Percentiles rank a stretch among this genome's conserved stretches.
Conservation (phyloP, 2,329 filamentous ascomycete species). For the Fusarium ambrosium region DNA sequence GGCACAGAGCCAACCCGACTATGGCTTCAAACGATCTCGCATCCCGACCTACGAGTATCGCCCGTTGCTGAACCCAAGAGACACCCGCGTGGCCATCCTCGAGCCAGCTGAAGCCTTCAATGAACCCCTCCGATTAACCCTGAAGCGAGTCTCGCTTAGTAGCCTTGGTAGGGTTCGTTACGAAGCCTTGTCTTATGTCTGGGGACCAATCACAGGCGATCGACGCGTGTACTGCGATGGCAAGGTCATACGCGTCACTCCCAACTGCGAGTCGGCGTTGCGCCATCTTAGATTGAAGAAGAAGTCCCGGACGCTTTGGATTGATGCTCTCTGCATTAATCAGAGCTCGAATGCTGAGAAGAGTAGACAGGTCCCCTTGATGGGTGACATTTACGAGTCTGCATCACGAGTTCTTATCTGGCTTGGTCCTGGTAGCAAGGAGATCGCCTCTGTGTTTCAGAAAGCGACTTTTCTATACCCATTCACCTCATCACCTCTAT, state of each 20-base stretch:
- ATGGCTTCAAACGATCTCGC: slow-evolving; percentile 22
- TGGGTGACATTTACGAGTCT: slow-evolving; percentile 42
- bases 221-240: slow-evolving; percentile 29
- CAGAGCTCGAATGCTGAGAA: slow-evolving; percentile 35
- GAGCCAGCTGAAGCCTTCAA: slow-evolving; percentile 23
- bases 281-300: slow-evolving; percentile 23
- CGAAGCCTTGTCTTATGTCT: slow-evolving; percentile 41
- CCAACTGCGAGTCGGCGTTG: slow-evolving; percentile 35
- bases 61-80: slow-evolving; percentile 6
- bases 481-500: slow-evolving; percentile 29
- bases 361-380: slow-evolving; percentile 39
- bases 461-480: slow-evolving; percentile 53
- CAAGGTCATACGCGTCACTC: slow-evolving; percentile 22
- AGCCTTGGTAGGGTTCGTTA: slow-evolving; percentile 12
- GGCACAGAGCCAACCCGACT: slow-evolving; percentile 10
- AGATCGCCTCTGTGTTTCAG: slow-evolving; percentile 22
- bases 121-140: slow-evolving; percentile 10
- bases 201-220: slow-evolving; percentile 30
- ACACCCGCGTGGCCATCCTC: slow-evolving; percentile 21
- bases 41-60: slow-evolving; percentile 16
- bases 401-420: slow-evolving; percentile 42
- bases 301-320: slow-evolving; percentile 36
- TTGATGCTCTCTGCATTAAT: slow-evolving; percentile 47
- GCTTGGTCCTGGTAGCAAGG: slow-evolving; percentile 35
- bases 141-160: slow-evolving; percentile 25